A percentile compares a stretch with the other conserved stretches of the same genome.
Conservation (phyloP, 768 basidiomycete species). For the Pulveroboletus sp. region DNA sequence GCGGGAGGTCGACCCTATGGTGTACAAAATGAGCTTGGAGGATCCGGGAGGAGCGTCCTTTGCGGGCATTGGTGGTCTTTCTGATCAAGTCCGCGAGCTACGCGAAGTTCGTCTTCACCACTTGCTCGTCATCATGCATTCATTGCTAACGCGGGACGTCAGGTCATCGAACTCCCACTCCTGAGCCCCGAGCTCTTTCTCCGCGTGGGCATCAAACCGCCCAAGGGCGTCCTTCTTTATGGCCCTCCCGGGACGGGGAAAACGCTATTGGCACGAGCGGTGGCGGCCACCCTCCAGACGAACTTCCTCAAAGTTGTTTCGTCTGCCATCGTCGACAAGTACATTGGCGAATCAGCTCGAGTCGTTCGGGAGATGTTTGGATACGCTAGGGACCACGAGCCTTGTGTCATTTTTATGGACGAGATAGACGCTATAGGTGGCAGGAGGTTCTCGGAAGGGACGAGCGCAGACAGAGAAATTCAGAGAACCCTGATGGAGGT, state of each 20-base stretch:
- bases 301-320: conserved; percentile 99
- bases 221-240: conserved; percentile 93
- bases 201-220: conserved; percentile 95
- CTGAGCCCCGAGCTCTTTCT: conserved; percentile 91
- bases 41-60: conserved; percentile 95
- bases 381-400: conserved; percentile 95
- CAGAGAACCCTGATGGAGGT: conserved; percentile 98
- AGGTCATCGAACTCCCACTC: conserved; percentile 95
- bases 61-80: conserved; percentile 93
- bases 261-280: conserved; percentile 90
- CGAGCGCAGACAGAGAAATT: conserved; percentile 97
- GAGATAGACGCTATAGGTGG: conserved; percentile 98
- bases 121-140: background rate
- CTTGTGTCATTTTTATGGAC: conserved; percentile 98
- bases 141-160: background rate
- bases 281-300: conserved; percentile 91
- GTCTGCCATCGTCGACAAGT: conserved; percentile 96
- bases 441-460: conserved; percentile 86
- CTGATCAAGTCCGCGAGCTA: conserved; percentile 94
- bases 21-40: conserved; percentile 99
- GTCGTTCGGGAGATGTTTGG: conserved; percentile 99
- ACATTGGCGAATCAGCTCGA: conserved; percentile 96
- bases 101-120: conserved; percentile 65
- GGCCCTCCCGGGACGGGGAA: conserved; percentile 97
- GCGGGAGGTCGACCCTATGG: conserved; percentile 94